A percentile compares a stretch with the other conserved stretches of the same genome.
phyloP scores from a whole-genome alignment of 768 basidiomycete species.

The Pisolithus microcarpus region DNA sequence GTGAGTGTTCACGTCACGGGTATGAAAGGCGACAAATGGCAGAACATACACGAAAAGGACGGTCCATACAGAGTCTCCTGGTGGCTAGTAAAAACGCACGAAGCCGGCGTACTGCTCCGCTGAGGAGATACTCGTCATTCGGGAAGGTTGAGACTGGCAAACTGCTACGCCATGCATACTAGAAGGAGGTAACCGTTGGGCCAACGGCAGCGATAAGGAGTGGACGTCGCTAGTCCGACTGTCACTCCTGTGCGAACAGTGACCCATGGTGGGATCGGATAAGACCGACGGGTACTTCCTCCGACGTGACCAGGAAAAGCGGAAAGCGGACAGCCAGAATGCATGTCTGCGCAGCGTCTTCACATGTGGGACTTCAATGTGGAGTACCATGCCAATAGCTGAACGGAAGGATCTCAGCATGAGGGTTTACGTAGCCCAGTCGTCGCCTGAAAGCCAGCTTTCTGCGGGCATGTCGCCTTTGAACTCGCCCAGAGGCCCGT shows the following conservation, averaged over 20 bases:
- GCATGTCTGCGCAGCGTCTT: no score
- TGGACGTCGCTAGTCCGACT: slow-evolving; percentile 7
- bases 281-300: neutral
- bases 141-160: slow-evolving; percentile 16
- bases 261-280: neutral
- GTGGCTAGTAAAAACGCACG: neutral
- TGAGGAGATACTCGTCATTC: slow-evolving; percentile 8
- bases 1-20: neutral
- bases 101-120: slow-evolving; percentile 7
- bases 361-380: no score
- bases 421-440: no score
- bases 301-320: slow-evolving; percentile 2
- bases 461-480: no score
- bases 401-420: no score
- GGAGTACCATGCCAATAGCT: no score
- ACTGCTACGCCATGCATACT: slow-evolving; percentile 15
- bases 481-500: no score
- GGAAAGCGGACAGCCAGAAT: no score
- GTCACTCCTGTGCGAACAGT: slow-evolving; percentile 6
- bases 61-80: neutral
- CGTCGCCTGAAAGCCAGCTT: no score
- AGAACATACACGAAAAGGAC: neutral
- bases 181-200: neutral
- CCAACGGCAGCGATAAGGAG: neutral
- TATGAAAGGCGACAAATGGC: neutral